Percentiles rank a stretch among this genome's conserved stretches.
These are phyloP conservation scores for Cyclotella cryptica DNA, from an alignment of 108 stramenopile genomes.

Conservation along the genomic window DNA sequence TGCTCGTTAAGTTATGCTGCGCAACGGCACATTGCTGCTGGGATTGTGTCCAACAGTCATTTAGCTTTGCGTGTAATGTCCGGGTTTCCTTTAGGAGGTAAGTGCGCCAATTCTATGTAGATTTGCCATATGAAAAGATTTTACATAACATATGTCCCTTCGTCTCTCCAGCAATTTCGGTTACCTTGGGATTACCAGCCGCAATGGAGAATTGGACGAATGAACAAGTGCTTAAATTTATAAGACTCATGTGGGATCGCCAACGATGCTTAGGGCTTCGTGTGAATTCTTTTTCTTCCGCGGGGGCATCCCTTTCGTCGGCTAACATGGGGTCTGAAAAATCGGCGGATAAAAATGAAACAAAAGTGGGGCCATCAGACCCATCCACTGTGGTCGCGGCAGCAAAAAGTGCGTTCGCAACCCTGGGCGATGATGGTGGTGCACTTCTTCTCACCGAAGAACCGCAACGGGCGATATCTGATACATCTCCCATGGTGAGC, in stretches of 20 bases:
- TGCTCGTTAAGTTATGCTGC: slow-evolving; percentile 81
- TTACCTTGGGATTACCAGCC: slow-evolving; percentile 77
- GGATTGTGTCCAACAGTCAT: slow-evolving; percentile 80
- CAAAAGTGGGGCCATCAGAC: slow-evolving; percentile 68
- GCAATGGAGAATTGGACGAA: slow-evolving; percentile 83
- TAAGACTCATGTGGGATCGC: slow-evolving; percentile 83
- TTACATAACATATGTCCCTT: neutral
- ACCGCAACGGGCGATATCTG: slow-evolving; percentile 54
- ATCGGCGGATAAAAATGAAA: slow-evolving; percentile 16
- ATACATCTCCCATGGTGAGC: slow-evolving; percentile 69
- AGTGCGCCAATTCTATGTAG: too few species aligned
- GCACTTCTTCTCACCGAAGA: slow-evolving; percentile 66
- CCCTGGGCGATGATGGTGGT: slow-evolving; percentile 66
- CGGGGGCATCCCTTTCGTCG: slow-evolving; percentile 13
- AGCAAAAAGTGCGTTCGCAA: slow-evolving; percentile 74
- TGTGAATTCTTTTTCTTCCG: slow-evolving; percentile 18
- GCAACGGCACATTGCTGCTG: slow-evolving; percentile 86
- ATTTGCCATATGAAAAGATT: too few species aligned
- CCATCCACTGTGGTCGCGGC: slow-evolving; percentile 81
- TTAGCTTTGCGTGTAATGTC: slow-evolving; percentile 66
- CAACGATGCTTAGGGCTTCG: slow-evolving; percentile 43
- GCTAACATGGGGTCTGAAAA: slow-evolving; percentile 9
- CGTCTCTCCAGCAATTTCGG: slow-evolving; percentile 63
- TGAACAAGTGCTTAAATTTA: slow-evolving; percentile 80
- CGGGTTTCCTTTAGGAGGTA: slow-evolving; percentile 81